Base-by-base conservation (phyloP, 306 rosid species). In the Cucumis cinereus region DNA sequence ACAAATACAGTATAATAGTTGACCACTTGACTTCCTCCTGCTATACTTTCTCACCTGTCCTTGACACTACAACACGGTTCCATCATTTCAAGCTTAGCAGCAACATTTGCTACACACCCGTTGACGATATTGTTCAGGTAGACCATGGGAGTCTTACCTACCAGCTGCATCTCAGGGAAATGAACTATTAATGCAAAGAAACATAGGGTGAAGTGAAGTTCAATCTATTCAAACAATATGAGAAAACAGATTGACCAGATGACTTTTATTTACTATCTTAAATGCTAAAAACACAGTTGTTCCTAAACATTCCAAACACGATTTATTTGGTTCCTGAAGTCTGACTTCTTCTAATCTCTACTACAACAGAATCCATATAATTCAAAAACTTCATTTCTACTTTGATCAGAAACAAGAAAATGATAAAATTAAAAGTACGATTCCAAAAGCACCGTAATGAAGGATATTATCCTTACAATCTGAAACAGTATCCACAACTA, bases 61-160 rank as follows among this genome's bases (percentile, higher is more conserved):
- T 94, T 94, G 84, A 94, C 99, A 85, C 99, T 94, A 75, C 99
- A 94, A 82, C 99, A 94, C 0, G 97, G 99, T 86, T 94, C 99
- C 99, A 94, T 92, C 77, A 91, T 90, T 89, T 94, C 99, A 81
- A 94, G 99, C 87, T 94, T 92, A 55, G 99, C 99, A 81, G 97
- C 99, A 84, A 94, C 82, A 78, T 86, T 94, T 52, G 99, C 96
- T 45, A 92, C 89, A 16, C 90, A 92, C 17, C 95, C 99, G 84
- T 86, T 92, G 10, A 81, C 90, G 10, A 90, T 85, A 47, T 73
- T 89, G 77, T 94, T 94, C 76, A 94, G 90, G 89, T 94, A 94
- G 54, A 94, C 99, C 99, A 94, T 92, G 20, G 99, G 97, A 20
- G 99, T 94, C 84, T 90, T 94, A 19, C 99, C 99, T 16, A 90